Percentiles rank a stretch among this genome's conserved stretches.
phyloP scores from a whole-genome alignment of 805 yeast species.

The Candida palmyrensis region DNA sequence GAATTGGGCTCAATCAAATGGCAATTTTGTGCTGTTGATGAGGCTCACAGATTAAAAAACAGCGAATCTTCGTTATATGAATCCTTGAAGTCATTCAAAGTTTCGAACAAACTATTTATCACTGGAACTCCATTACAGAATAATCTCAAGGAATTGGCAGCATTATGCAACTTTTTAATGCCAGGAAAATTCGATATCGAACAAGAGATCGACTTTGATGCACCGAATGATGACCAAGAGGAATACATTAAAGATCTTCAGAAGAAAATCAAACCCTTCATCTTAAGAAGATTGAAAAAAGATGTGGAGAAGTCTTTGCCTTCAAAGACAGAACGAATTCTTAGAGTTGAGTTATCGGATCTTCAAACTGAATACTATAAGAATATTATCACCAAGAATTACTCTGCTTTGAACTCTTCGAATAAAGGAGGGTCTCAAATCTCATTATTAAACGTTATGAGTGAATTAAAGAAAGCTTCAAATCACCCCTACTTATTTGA shows the following conservation, averaged over 20 bases:
- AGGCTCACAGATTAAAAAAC: slow-evolving; percentile 94
- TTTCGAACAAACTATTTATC: slow-evolving; percentile 77
- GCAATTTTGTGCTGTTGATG: slow-evolving; percentile 98
- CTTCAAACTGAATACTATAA: slow-evolving; percentile 93
- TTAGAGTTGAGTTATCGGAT: slow-evolving; percentile 93
- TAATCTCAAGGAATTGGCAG: slow-evolving; percentile 91
- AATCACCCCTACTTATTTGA: slow-evolving; percentile 96
- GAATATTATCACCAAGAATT: slow-evolving; percentile 88
- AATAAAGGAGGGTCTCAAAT: slow-evolving; percentile 68
- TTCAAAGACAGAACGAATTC: slow-evolving; percentile 89
- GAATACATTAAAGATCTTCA: slow-evolving; percentile 83
- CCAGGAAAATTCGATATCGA: slow-evolving; percentile 90
- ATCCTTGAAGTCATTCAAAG: slow-evolving; percentile 75
- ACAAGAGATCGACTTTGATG: slow-evolving; percentile 92
- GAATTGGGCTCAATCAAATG: slow-evolving; percentile 82
- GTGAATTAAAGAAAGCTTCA: slow-evolving; percentile 93
- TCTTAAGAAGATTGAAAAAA: slow-evolving; percentile 87
- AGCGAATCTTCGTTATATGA: slow-evolving; percentile 92
- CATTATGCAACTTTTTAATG: slow-evolving; percentile 90
- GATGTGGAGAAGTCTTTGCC: slow-evolving; percentile 97
- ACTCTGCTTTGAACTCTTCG: slow-evolving; percentile 86
- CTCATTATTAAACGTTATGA: slow-evolving; percentile 86
- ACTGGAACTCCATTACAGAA: slow-evolving; percentile 99
- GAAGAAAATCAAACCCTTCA: slow-evolving; percentile 81
- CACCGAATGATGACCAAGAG: slow-evolving; percentile 84